Conservation (phyloP, 202 grass and related monocot genomes). For the Schoenoplectus triqueter region DNA sequence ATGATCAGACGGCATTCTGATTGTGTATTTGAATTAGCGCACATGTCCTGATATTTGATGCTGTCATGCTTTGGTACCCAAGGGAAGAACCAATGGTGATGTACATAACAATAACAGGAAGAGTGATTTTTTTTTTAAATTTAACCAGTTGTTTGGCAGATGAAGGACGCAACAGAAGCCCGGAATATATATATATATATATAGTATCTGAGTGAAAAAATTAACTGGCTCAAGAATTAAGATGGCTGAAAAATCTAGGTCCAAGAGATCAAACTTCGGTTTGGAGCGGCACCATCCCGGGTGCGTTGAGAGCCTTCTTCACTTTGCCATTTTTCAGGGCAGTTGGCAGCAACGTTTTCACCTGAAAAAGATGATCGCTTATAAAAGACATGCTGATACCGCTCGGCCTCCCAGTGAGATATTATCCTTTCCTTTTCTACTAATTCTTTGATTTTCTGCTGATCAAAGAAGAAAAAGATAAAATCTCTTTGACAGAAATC, state of each 20-base stretch:
- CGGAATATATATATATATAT: not conserved
- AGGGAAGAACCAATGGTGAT: not conserved
- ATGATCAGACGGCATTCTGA: not conserved
- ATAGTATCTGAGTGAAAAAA: not conserved
- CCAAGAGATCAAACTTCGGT: slow-evolving; percentile 15
- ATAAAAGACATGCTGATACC: slow-evolving; percentile 51
- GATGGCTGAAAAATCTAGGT: slow-evolving; percentile 33
- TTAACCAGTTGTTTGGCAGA: not conserved
- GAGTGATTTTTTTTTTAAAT: not conserved
- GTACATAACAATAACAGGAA: not conserved
- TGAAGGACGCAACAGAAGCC: not conserved
- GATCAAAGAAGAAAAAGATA: not conserved
- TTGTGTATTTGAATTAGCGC: not conserved
- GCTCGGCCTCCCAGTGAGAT: slow-evolving; percentile 57
- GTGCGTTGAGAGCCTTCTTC: slow-evolving; percentile 78
- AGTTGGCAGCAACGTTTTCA: slow-evolving; percentile 53
- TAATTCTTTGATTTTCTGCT: not conserved
- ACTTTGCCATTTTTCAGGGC: slow-evolving; percentile 60
- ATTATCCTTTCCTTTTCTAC: not conserved
- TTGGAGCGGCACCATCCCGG: slow-evolving; percentile 45
- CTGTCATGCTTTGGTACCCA: not conserved
- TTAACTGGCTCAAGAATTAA: not conserved
- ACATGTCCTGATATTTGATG: not conserved
- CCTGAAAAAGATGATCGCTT: slow-evolving; percentile 60
- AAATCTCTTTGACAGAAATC: not conserved